A percentile compares a stretch with the other conserved stretches of the same genome.
These are phyloP conservation scores for Rhodotorula sp. DNA, from an alignment of 1,284 basidiomycete genomes.

Conservation along the genomic window DNA sequence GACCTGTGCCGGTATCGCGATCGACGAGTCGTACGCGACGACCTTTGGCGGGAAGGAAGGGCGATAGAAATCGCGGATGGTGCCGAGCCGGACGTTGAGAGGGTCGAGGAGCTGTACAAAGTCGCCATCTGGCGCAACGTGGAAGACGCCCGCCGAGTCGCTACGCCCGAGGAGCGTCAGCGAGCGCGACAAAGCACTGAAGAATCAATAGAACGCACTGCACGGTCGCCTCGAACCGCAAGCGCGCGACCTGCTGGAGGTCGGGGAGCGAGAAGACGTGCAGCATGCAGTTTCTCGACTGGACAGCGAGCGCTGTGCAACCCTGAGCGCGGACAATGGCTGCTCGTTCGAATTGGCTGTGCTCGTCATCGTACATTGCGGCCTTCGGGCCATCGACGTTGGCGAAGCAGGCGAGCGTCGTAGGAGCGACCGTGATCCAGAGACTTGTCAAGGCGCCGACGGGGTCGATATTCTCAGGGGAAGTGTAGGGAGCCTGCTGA, in stretches of 20 bases:
- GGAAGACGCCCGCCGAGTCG: conserved; percentile 26
- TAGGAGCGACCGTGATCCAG: conserved; percentile 50
- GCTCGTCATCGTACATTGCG: conserved; percentile 32
- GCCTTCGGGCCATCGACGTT: conserved; percentile 49
- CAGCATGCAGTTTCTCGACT: conserved; percentile 22
- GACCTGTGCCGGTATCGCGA: conserved; percentile 27
- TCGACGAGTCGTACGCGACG: conserved; percentile 12
- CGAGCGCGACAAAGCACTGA: too few relatives aligned
- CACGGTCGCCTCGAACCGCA: conserved; percentile 31
- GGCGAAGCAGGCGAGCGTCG: conserved; percentile 48
- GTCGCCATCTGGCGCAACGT: conserved; percentile 33
- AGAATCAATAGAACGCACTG: conserved; percentile 18
- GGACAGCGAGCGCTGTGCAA: conserved; percentile 29
- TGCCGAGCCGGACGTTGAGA: conserved; percentile 33
- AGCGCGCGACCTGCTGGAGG: conserved; percentile 17
- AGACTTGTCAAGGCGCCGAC: conserved; percentile 50
- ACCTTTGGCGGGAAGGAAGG: conserved; percentile 27
- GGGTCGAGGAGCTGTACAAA: conserved; percentile 36
- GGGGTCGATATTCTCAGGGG: conserved; percentile 42
- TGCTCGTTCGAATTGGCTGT: conserved; percentile 15
- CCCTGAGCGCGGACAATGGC: conserved; percentile 22
- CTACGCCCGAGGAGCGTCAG: background rate
- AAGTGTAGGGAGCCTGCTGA: conserved; percentile 38
- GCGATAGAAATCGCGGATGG: conserved; percentile 29
- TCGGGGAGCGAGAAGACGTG: conserved; percentile 33